Evolutionary conservation across 192 early-diverging fungal species (phyloP).

Genomic region (Lobosporangium transversale): DNA sequence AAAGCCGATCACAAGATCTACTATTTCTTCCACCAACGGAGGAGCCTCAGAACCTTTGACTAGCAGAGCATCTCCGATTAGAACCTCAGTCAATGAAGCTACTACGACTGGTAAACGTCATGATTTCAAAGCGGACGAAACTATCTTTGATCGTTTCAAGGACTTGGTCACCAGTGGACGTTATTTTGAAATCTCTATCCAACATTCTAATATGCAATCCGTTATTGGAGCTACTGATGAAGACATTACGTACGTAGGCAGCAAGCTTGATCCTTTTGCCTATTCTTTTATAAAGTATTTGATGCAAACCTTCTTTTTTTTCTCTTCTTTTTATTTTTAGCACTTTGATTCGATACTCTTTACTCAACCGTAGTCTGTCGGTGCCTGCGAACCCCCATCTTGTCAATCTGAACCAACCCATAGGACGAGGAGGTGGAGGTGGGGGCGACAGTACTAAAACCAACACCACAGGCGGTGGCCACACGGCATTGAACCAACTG

Average conservation of each 20-base stretch:
- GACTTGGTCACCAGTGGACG: conserved; percentile 22
- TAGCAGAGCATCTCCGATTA: too few relatives aligned
- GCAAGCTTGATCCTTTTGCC: background rate
- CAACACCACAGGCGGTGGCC: background rate
- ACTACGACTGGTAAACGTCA: background rate
- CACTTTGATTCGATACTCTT: conserved; percentile 35
- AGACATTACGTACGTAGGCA: conserved; percentile 52
- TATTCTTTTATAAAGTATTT: background rate
- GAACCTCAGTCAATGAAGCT: too few relatives aligned
- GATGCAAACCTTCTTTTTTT: background rate
- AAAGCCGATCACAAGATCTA: background rate
- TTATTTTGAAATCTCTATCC: conserved; percentile 44
- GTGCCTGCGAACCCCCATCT: conserved; percentile 46
- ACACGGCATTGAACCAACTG: conserved; percentile 43
- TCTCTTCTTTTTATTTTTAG: background rate
- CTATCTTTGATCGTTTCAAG: conserved; percentile 53
- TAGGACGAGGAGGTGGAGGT: background rate
- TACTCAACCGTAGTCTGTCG: conserved; percentile 32
- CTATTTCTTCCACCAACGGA: background rate
- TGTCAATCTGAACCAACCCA: conserved; percentile 24
- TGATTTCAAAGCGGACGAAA: background rate
- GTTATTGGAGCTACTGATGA: conserved; percentile 42
- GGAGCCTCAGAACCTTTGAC: too few relatives aligned
- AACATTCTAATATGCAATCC: conserved; percentile 38
- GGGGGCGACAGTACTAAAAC: background rate